Evolutionary conservation across 2,329 filamentous ascomycete species (phyloP).

Genomic region (Camillea tinctor): DNA sequence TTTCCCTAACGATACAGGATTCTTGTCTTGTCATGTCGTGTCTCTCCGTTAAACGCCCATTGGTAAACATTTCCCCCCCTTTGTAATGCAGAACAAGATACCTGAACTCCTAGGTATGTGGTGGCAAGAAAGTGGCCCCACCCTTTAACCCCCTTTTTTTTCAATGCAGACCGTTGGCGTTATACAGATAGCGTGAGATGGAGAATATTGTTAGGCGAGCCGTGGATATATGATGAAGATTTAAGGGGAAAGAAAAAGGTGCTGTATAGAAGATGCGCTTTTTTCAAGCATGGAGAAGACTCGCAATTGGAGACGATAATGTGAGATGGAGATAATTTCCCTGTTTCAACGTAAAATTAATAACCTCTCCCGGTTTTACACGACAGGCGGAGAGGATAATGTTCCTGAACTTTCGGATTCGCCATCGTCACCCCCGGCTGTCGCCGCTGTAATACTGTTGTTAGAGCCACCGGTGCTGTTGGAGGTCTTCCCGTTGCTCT

Average conservation of each 20-base stretch:
- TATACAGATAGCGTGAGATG: slow-evolving; percentile 22
- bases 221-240: slow-evolving; percentile 2
- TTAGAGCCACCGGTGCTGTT: neutral
- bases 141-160: slow-evolving; percentile 20
- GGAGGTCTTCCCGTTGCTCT: slow-evolving; percentile 46
- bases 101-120: slow-evolving; percentile 12
- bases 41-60: slow-evolving; percentile 11
- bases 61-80: slow-evolving; percentile 18
- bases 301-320: neutral
- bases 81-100: slow-evolving; percentile 23
- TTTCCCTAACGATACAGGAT: slow-evolving; percentile 21
- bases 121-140: slow-evolving; percentile 13
- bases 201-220: slow-evolving; percentile 9
- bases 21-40: neutral
- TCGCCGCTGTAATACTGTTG: slow-evolving; percentile 1
- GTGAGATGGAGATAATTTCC: neutral
- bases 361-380: slow-evolving; percentile 14
- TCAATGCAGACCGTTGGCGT: slow-evolving; percentile 26
- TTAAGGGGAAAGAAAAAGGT: neutral
- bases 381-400: slow-evolving; percentile 51
- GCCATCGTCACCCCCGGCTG: slow-evolving; percentile 37
- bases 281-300: neutral
- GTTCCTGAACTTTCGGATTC: slow-evolving; percentile 58
- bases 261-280: neutral
- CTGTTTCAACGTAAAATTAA: slow-evolving; percentile 1